These are phyloP conservation scores for Pestalotiopsis sp. DNA, from an alignment of 2,329 filamentous ascomycete genomes.

Conservation along the genomic window DNA sequence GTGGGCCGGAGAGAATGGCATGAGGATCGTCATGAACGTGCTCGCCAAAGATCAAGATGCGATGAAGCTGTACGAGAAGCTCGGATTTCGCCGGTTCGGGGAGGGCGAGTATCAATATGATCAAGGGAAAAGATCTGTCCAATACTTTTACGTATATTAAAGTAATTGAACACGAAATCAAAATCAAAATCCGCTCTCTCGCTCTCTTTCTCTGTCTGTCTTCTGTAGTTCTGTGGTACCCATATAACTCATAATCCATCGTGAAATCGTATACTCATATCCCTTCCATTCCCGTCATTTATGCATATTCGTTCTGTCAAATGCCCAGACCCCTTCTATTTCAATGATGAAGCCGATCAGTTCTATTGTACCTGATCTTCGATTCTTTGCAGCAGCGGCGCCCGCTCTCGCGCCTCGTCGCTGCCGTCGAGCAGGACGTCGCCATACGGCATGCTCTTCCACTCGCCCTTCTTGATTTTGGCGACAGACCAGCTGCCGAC, in stretches of 20 bases:
- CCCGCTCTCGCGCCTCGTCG: constrained; percentile 2
- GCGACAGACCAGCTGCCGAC: constrained; percentile 54
- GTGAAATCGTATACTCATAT: not conserved
- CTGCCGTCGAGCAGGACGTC: constrained; percentile 10
- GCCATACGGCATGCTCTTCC: constrained; percentile 22
- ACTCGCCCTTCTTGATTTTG: constrained; percentile 56
- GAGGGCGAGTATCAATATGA: not conserved
- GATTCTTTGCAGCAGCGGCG: not conserved
- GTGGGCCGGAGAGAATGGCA: not conserved
- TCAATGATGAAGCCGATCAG: not conserved
- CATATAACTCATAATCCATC: not conserved
- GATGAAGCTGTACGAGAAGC: constrained; percentile 3
- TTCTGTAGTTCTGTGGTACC: not conserved
- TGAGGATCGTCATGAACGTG: constrained; percentile 10
- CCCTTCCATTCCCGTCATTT: not conserved
- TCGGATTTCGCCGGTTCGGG: not conserved
- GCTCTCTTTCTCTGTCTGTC: not conserved
- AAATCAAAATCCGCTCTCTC: not conserved
- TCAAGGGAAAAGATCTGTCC: not conserved
- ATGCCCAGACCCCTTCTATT: not conserved
- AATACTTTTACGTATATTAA: constrained; percentile 10
- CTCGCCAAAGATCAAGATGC: not conserved
- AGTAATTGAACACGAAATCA: not conserved
- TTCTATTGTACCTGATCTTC: constrained; percentile 4
- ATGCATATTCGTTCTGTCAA: not conserved